A percentile compares a stretch with the other conserved stretches of the same genome.
Conservation (phyloP, 805 yeast species). For the Monosporozyma unispora region DNA sequence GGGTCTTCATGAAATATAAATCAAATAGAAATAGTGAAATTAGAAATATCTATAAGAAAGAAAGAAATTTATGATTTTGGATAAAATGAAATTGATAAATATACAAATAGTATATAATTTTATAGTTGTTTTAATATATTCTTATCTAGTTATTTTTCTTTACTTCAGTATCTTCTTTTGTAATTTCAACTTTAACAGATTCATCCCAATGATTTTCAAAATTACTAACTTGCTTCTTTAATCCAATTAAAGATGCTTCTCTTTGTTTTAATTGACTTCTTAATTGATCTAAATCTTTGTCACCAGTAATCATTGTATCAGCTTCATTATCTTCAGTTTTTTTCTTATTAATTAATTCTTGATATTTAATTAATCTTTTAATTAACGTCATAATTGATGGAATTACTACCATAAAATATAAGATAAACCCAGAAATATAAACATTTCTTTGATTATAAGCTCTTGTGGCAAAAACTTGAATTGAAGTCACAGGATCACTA, state of each 20-base stretch:
- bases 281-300: conserved; percentile 29
- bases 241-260: conserved; percentile 37
- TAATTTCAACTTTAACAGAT: conserved; percentile 7
- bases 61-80: conserved; percentile 10
- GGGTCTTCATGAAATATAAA: not conserved
- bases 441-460: conserved; percentile 57
- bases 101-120: too few relatives aligned
- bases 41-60: conserved; percentile 13
- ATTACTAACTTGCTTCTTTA: conserved; percentile 44
- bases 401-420: conserved; percentile 47
- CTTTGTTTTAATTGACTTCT: conserved; percentile 33
- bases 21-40: conserved; percentile 8
- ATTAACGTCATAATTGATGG: conserved; percentile 46
- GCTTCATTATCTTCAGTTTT: conserved; percentile 5
- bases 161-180: not conserved
- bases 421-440: conserved; percentile 53
- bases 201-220: conserved; percentile 42
- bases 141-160: not conserved
- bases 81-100: not conserved
- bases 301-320: conserved; percentile 12
- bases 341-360: conserved; percentile 27
- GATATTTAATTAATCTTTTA: conserved; percentile 41
- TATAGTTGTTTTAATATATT: too few relatives aligned
- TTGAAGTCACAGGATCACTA: conserved; percentile 31
- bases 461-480: conserved; percentile 48